Base-by-base conservation (phyloP, 2,329 filamentous ascomycete species). In the Clarireedia hainanense region DNA sequence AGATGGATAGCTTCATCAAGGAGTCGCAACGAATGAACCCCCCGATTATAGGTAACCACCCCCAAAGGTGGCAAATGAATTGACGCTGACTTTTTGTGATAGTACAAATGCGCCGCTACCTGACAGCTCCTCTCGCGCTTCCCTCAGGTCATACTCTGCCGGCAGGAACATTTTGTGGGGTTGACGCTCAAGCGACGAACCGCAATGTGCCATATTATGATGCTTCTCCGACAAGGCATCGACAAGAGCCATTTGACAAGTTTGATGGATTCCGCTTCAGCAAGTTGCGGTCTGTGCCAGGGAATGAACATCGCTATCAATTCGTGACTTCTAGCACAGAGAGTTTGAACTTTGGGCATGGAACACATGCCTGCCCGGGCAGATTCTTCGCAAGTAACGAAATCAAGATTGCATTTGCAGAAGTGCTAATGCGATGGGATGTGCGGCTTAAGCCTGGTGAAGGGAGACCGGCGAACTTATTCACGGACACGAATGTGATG, bases 401-500 rank as follows among this genome's bases (percentile, higher is more conserved):
- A 60, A 65, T 73, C 47, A 72, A 73, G 65, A 61, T 70, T 39
- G 42, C 64, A 17, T 55, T 71, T 7, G 55, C 57, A 27, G 61
- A 65, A 30, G 24, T 70, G 1, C 37, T 71, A 23, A 46, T 69
- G 52, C 66, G 67, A 56, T 71, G 68, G 53, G 69, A 71, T 52
- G 34, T 57, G 17, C 51, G 50, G 36, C n/a, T 61, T 3, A 51
- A 96, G 78, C 62, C 89, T 95, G 58, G 91, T 85, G 45, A 57
- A 20, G 39, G 17, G 47, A 61, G 85, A 91, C 48, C 80, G 79
- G 7, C 95, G 73, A 60, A 0, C 23, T 12, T 30, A 15, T 53
- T 17, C 4, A 52, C 24, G 3, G 40, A 53, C 5, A 47, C 43
- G 24, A 47, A 46, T 14, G 27, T 53, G 17, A 53, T 53, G 50